phyloP scores from a whole-genome alignment of 1,284 basidiomycete species.

The Trichosporon inkin region DNA sequence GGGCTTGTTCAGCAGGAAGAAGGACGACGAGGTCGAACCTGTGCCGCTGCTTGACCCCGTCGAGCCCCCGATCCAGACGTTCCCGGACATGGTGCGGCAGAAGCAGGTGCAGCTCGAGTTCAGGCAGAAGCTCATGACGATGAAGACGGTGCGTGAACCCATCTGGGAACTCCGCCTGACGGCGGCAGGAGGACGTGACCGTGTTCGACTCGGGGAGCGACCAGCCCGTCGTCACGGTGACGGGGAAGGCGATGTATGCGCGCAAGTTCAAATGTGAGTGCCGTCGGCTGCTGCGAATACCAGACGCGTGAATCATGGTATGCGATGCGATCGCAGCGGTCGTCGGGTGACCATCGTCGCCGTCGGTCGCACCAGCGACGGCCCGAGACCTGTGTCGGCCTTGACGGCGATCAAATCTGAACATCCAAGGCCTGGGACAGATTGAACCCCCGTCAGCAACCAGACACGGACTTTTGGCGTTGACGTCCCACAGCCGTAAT shows the following conservation, averaged over 20 bases:
- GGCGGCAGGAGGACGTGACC: background rate
- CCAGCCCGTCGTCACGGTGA: background rate
- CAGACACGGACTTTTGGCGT: background rate
- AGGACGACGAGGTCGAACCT: background rate
- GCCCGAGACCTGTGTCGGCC: no score
- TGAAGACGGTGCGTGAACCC: background rate
- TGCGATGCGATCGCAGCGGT: no score
- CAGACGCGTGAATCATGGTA: no score
- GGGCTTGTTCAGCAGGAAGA: background rate
- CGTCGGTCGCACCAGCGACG: no score
- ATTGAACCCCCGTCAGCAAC: no score
- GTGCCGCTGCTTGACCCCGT: background rate
- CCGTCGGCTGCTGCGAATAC: no score
- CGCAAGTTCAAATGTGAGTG: constrained; percentile 4
- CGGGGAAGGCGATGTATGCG: background rate
- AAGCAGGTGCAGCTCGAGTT: background rate
- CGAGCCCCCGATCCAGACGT: background rate
- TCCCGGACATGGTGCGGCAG: background rate
- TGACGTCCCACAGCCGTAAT: background rate
- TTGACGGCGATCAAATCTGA: no score
- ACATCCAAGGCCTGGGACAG: no score
- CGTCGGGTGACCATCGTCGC: no score
- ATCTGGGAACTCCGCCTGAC: background rate
- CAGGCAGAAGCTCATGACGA: background rate
- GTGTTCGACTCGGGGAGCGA: background rate